Evolutionary conservation across 805 yeast genomes (phyloP).

Genomic region (Yarrowia sp.): DNA sequence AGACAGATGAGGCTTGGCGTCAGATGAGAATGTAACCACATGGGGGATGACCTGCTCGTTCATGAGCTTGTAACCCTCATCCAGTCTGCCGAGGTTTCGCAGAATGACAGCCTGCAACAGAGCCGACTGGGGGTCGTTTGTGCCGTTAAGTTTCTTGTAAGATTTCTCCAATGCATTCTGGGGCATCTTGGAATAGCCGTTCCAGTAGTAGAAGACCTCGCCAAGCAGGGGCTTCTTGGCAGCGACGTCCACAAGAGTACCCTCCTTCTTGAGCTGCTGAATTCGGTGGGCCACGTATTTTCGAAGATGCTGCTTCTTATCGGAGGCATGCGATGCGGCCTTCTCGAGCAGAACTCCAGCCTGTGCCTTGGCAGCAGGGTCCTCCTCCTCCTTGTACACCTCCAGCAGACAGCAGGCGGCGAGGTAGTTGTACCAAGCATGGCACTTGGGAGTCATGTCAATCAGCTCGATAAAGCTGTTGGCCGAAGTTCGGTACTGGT

Average conservation of each 20-base stretch:
- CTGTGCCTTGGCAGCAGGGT: not conserved
- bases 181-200: constrained; percentile 85
- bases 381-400: constrained; percentile 54
- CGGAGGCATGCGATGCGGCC: constrained; percentile 9
- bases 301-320: constrained; percentile 20
- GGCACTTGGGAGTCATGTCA: constrained; percentile 84
- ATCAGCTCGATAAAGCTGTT: constrained; percentile 62
- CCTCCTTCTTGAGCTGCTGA: constrained; percentile 15
- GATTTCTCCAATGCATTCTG: constrained; percentile 54
- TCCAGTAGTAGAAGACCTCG: constrained; percentile 87
- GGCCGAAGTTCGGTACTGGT: constrained; percentile 78
- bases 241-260: constrained; percentile 54
- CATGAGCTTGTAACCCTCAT: constrained; percentile 58
- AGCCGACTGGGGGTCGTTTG: constrained; percentile 37
- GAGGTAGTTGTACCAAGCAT: constrained; percentile 76
- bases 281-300: constrained; percentile 5
- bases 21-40: constrained; percentile 41
- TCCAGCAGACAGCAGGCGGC: constrained; percentile 87
- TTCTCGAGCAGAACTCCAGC: constrained; percentile 3
- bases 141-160: constrained; percentile 53
- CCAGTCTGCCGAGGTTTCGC: constrained; percentile 46
- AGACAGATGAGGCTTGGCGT: constrained; percentile 34
- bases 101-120: constrained; percentile 54
- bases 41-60: constrained; percentile 52
- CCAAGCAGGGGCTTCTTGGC: constrained; percentile 79